Evolutionary conservation across 371 early-diverging fungal species (phyloP).

Genomic region (Capillidium rhysosporum): DNA sequence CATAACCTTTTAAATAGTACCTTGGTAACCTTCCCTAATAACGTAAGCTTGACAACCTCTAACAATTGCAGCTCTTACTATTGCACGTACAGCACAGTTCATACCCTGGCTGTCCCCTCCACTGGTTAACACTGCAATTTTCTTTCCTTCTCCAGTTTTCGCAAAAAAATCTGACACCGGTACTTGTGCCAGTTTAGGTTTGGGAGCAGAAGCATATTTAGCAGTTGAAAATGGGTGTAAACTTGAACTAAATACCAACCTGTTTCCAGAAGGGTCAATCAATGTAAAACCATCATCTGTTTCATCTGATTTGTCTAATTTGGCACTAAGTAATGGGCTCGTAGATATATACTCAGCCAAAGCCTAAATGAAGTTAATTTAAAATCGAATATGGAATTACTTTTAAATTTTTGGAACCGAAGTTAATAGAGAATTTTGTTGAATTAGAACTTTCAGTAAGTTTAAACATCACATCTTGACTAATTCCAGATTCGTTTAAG

Average conservation of each 20-base stretch:
- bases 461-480: too few relatives aligned
- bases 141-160: constrained; percentile 13
- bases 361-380: too few relatives aligned
- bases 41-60: constrained; percentile 72
- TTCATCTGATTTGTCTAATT: neutral
- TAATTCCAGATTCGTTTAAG: too few relatives aligned
- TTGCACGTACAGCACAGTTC: constrained; percentile 93
- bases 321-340: too few relatives aligned
- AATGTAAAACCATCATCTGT: neutral
- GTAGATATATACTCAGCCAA: too few relatives aligned
- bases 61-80: constrained; percentile 78
- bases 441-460: too few relatives aligned
- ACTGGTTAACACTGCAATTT: constrained; percentile 85
- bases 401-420: too few relatives aligned
- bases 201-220: too few relatives aligned
- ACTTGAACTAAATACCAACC: neutral
- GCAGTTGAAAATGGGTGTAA: neutral
- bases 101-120: constrained; percentile 99
- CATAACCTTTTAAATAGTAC: constrained; percentile 13
- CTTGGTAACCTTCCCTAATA: constrained; percentile 95
- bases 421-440: too few relatives aligned
- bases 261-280: neutral
- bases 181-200: too few relatives aligned
- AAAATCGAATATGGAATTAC: too few relatives aligned
- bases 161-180: too few relatives aligned